Evolutionary conservation across 2,329 filamentous ascomycete species (phyloP), one percentile per base, ranked within the genome.

Genomic region (Aspergillus ochraceus): DNA sequence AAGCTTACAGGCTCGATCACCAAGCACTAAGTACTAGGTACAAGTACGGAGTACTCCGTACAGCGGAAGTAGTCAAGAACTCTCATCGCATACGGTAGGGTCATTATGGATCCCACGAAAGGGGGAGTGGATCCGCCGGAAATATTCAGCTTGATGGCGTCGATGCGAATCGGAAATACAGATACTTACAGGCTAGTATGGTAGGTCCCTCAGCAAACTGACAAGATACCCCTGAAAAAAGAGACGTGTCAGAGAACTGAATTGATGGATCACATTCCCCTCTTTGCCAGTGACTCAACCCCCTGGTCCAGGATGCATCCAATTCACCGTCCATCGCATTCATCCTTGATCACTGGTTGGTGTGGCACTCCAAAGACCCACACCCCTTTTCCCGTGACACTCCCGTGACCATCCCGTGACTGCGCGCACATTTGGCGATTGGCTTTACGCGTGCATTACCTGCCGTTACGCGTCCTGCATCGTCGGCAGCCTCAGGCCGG

Each of bases 371-470:
- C 19, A 22, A 5, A n/a, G 30, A 45, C 49, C 54, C 54, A 50
- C 54, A n/a, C 20, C 17, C 54, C 47, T 3, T 46, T 17, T 22
- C 30, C 54, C 29, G 47, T 42, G 26, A 29, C 26, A 9, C 26
- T 29, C 26, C 26, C 26, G 26, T 29, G 26, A n/a, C n/a, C 52
- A 30, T 49, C 73, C 66, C 72, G 73, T 76, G 74, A 76, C 65
- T 56, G 61, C 74, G 74, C 67, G 74, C 57, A 60, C 59, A 71
- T 76, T 75, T 76, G 71, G 73, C 71, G 73, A 74, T 70, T 51
- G 49, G 26, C 68, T 71, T 70, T 73, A 74, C 73, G 73, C 68
- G 69, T 68, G 55, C 36, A 61, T 57, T 68, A 68, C 66, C 57
- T n/a, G 14, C 45, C 42, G 42, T 64, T 60, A 65, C 67, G 65